Evolutionary conservation across 2,329 filamentous ascomycete species (phyloP), one percentile per base, ranked within the genome.

Genomic region (Colletotrichum sp.): DNA sequence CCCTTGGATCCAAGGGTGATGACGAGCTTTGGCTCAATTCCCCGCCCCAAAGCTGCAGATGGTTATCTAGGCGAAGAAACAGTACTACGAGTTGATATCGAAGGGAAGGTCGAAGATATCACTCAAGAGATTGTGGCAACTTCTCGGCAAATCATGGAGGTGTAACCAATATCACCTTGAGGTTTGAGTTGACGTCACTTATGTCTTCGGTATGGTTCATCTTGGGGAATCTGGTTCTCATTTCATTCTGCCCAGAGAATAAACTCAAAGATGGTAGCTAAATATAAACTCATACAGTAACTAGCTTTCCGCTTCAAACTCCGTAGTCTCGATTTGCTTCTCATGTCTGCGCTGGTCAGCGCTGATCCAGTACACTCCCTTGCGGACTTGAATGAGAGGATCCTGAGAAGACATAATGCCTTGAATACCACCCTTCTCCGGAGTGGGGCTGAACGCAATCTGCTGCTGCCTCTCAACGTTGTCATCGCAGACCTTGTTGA

Each of bases 251-350:
- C 30, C 11, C 30, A 12, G 30, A 32, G 30, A 32, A 32, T 32
- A 12, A 12, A 32, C 30, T 32, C 4, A 0, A 32, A 32, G 11
- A 11, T 12, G 30, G 30, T 12, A 12, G 11, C 30, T 32, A 12
- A 32, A 12, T 12, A 32, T 32, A 32, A 11, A 32, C 11, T 12
- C 30, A 32, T 32, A 32, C 30, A 32, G 30, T 32, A 32, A 32
- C 30, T 32, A 15, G 6, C 2, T 15, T 36, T 44, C 16, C 36
- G 0, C 36, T 44, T 19, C 36, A 44, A 44, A 44, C 8, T 44
- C 36, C 36, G 16, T 16, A 19, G 16, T 44, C 32, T 66, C 63
- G n/a, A 44, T 81, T 76, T 8, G 79, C 80, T 30, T 82, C 81
- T 19, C 74, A 30, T 69, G 34, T 19, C 66, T 62, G 19, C 74